A percentile compares a stretch with the other conserved stretches of the same genome.
phyloP scores from a whole-genome alignment of 148 eudicot species.

The Chenopodium formosanum region DNA sequence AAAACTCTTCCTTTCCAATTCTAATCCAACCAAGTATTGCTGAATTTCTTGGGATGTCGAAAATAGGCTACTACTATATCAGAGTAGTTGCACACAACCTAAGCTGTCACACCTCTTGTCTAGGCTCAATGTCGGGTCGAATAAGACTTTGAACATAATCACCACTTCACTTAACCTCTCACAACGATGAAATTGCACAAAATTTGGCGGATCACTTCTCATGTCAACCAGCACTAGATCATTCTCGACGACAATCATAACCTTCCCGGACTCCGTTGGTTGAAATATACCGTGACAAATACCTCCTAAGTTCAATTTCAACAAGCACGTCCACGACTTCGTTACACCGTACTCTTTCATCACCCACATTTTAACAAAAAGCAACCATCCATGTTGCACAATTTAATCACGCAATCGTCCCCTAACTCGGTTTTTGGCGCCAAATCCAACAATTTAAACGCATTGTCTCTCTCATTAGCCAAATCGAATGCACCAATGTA shows the following conservation, averaged over 20 bases:
- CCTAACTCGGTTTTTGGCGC: constrained; percentile 8
- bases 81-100: too few species aligned
- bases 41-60: too few species aligned
- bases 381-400: constrained; percentile 29
- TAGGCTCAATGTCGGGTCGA: not conserved
- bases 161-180: constrained; percentile 26
- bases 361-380: constrained; percentile 30
- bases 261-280: constrained; percentile 19
- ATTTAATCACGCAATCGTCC: not conserved
- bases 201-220: constrained; percentile 9
- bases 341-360: constrained; percentile 21
- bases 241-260: constrained; percentile 20
- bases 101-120: too few species aligned
- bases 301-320: not conserved
- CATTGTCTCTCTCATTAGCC: constrained; percentile 7
- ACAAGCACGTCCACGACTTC: constrained; percentile 21
- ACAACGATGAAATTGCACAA: constrained; percentile 9
- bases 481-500: constrained; percentile 26
- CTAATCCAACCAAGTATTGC: too few species aligned
- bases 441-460: too few species aligned
- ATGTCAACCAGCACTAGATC: constrained; percentile 25
- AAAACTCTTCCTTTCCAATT: too few species aligned
- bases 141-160: constrained; percentile 27
- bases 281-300: not conserved
- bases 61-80: too few species aligned